Evolutionary conservation across 2,329 filamentous ascomycete species (phyloP), one percentile per base, ranked within the genome.

Genomic region (Colletotrichum sp.): DNA sequence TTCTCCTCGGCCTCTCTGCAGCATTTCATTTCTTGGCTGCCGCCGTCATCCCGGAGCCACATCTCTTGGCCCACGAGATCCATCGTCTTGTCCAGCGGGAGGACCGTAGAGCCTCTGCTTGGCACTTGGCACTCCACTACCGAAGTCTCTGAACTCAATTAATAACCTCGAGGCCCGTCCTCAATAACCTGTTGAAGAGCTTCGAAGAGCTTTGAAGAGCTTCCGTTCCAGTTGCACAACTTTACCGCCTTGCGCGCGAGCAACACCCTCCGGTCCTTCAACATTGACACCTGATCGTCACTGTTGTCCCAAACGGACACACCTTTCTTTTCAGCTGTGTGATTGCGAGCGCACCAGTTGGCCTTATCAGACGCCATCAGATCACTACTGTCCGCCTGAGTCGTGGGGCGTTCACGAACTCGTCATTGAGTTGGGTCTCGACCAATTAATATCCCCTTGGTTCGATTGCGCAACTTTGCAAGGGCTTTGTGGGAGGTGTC

Each of bases 51-150:
- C 75, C 66, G 69, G 69, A 30, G 68, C 74, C 73, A 76, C 76
- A 77, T 77, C 76, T 73, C 74, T 76, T 77, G 65, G 63, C 69
- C 71, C 65, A 71, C 66, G 71, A 74, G 73, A 68, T 75, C 74
- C 74, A 55, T 76, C 66, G 66, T 57, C 66, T 71, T 67, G 38
- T 70, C 70, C 71, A 76, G 64, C 74, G 34, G 64, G 64, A 70
- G 58, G 34, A 18, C 65, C 48, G 52, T 66, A 75, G 74, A 71
- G 74, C 71, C 66, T 76, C 71, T 32, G 10, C 43, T 52, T 52
- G 43, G 43, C 43, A 52, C 74, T 76, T 76, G 74, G 74, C 71
- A 61, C 66, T 71, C 74, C 73, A 75, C 73, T 73, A 18, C 43
- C 48, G 64, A 73, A 75, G 64, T 58, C 34, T 75, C 73, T 69